Conservation (phyloP, 164 flowering plant species). For the Stephania cephalantha region DNA sequence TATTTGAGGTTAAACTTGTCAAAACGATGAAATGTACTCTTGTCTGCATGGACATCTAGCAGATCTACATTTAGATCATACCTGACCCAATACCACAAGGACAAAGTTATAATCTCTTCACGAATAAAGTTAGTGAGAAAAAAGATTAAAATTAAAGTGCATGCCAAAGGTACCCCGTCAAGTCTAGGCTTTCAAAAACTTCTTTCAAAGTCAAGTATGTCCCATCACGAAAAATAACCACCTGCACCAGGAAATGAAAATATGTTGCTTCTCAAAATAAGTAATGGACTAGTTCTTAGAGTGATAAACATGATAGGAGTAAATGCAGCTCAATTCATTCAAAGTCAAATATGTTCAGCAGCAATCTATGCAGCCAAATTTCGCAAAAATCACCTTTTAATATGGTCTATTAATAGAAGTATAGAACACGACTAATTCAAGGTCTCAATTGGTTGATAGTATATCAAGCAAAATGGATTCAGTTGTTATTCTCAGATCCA, state of each 20-base stretch:
- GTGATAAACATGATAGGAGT: no score
- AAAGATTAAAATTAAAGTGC: neutral
- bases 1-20: conserved; percentile 99
- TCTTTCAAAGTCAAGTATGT: conserved; percentile 62
- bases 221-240: conserved; percentile 78
- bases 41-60: conserved; percentile 98
- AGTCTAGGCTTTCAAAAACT: conserved; percentile 73
- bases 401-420: no score
- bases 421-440: no score
- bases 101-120: neutral
- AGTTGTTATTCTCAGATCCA: no score
- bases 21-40: conserved; percentile 99
- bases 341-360: no score
- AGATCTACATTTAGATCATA: conserved; percentile 98
- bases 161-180: conserved; percentile 45
- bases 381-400: no score
- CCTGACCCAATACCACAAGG: conserved; percentile 39
- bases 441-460: no score
- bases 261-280: neutral
- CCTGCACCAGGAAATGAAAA: conserved; percentile 28
- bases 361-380: no score
- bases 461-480: no score
- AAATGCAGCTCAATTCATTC: no score
- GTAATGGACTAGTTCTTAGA: neutral
- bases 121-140: neutral